Conservation (phyloP, 2,329 filamentous ascomycete species). For the Alternaria conjuncta region DNA sequence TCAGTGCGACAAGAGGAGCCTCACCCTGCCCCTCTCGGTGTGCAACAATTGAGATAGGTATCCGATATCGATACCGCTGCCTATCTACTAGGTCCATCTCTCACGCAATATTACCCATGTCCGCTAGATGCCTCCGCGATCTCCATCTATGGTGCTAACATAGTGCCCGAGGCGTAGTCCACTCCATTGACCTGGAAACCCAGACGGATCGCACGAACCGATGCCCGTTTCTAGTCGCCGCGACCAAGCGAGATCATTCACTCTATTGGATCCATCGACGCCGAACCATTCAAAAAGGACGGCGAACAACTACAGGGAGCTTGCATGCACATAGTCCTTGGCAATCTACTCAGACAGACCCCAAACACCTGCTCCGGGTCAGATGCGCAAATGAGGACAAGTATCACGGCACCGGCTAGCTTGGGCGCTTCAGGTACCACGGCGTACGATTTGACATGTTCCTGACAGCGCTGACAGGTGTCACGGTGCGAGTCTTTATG, state of each 20-base stretch:
- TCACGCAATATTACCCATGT: not conserved
- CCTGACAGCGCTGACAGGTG: slow-evolving; percentile 36
- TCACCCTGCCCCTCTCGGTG: not conserved
- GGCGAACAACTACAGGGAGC: not conserved
- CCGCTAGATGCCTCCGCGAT: not conserved
- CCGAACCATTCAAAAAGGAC: not conserved
- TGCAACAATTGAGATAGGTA: slow-evolving; percentile 10
- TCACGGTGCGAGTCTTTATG: slow-evolving; percentile 24
- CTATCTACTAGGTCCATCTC: not conserved
- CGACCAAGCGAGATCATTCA: not conserved
- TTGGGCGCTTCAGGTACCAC: slow-evolving; percentile 5
- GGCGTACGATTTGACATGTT: slow-evolving; percentile 13
- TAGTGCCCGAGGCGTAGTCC: slow-evolving; percentile 8
- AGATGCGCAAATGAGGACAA: slow-evolving; percentile 17
- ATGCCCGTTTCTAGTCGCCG: not conserved
- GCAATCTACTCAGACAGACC: not conserved
- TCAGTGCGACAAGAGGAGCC: slow-evolving; percentile 4
- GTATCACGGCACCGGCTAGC: not conserved
- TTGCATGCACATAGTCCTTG: slow-evolving; percentile 9
- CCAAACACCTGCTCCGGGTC: slow-evolving; percentile 10
- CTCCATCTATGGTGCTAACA: slow-evolving; percentile 1
- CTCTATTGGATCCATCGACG: not conserved
- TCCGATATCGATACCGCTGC: slow-evolving; percentile 1
- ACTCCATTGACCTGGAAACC: slow-evolving; percentile 11
- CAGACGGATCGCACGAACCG: not conserved